Evolutionary conservation across 2,329 filamentous ascomycete species (phyloP).

Genomic region (Alternaria viburni): DNA sequence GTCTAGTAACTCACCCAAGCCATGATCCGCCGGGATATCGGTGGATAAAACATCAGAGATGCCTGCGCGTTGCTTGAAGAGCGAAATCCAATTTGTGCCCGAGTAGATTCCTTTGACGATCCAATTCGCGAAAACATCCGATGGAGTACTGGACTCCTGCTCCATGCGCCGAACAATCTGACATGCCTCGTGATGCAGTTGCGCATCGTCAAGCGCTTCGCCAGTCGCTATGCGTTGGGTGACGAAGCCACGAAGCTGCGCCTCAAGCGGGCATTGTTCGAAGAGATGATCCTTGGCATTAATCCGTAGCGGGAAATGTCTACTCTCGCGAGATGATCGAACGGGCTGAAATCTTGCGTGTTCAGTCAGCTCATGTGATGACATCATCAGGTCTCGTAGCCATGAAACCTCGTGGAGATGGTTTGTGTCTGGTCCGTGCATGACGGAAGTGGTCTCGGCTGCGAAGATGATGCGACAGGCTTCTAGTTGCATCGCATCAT

Average conservation of each 20-base stretch:
- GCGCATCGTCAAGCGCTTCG: constrained; percentile 9
- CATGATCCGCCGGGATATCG: neutral
- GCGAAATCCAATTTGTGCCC: constrained; percentile 14
- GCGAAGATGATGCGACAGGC: constrained; percentile 38
- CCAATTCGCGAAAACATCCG: constrained; percentile 33
- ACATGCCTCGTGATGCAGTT: constrained; percentile 28
- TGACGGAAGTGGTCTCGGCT: constrained; percentile 18
- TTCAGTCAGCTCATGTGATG: constrained; percentile 20
- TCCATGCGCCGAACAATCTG: constrained; percentile 32
- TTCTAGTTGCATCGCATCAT: constrained; percentile 32
- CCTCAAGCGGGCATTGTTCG: constrained; percentile 31
- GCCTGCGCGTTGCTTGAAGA: constrained; percentile 19
- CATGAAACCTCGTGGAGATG: constrained; percentile 19
- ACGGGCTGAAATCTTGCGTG: constrained; percentile 30
- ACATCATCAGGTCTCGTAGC: constrained; percentile 35
- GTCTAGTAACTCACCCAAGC: neutral
- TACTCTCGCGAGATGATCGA: constrained; percentile 22
- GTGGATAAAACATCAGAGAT: neutral
- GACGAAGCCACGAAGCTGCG: constrained; percentile 24
- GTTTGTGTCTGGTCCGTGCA: neutral
- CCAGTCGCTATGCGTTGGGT: constrained; percentile 7
- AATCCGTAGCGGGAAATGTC: constrained; percentile 18
- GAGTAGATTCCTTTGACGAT: constrained; percentile 27
- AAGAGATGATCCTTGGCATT: constrained; percentile 27
- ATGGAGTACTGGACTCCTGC: constrained; percentile 23